Evolutionary conservation across 208 protist species (phyloP), one percentile per base, ranked within the genome.

Genomic region (Leishmania amazonensis): DNA sequence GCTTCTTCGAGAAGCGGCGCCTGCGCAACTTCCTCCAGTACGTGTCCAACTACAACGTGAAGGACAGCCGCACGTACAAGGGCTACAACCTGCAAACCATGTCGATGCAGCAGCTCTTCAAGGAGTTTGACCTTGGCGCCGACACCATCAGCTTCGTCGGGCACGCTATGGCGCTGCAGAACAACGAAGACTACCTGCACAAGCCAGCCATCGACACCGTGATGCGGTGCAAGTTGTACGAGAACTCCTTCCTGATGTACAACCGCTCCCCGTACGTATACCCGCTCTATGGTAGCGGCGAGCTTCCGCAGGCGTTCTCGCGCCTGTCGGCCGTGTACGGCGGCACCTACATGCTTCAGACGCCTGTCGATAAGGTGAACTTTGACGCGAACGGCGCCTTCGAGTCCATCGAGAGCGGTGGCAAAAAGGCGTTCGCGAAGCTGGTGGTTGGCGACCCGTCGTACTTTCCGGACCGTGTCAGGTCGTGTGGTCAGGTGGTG

Each of bases 281-380:
- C 89, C 99, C 99, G 15, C 85, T 99, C 21, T 99, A 99, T 88
- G 99, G 99, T 83, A 97, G 99, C 40, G 99, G 99, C 81, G 99
- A 99, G 84, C 90, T 99, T 21, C 99, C 99, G 38, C 99, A 99
- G 90, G 98, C 95, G 54, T 99, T 99, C 95, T 98, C 98, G 4
- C 90, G 97, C 28, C 91, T 98, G 57, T 97, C 93, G 58, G 97
- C 97, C 9, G 96, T 98, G 45, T 97, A 98, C 86, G 97, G 97
- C 80, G 99, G 99, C 87, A 99, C 98, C 3, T 99, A 99, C 90
- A 99, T 99, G 99, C 93, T 99, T 6, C 93, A 99, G 86, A 99
- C 96, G 38, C 94, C 98, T 2, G 94, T 99, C 24, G 97, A 99
- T 45, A 98, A 99, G 85, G 94, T 99, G 60, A 90, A 99, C 75